Conservation (phyloP, 2,329 filamentous ascomycete genomes). For the Xylariaceae sp. region DNA sequence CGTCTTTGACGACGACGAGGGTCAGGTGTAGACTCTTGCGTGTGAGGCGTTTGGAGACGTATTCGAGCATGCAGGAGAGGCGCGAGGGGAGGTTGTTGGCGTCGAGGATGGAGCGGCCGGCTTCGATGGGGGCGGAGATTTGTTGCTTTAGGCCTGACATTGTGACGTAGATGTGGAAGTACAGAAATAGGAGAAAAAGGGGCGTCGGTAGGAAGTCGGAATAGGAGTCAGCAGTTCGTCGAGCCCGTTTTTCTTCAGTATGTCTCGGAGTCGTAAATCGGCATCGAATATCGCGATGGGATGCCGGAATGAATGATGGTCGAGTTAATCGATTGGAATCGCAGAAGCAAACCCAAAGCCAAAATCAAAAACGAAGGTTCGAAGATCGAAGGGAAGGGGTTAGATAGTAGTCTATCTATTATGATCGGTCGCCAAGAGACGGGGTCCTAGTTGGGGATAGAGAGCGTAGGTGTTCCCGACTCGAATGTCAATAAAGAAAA, state of each 20-base stretch:
- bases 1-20: constrained; percentile 52
- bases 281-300: neutral
- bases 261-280: constrained; percentile 1
- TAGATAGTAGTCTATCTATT: no score
- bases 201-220: neutral
- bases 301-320: neutral
- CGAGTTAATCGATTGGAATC: neutral
- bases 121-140: constrained; percentile 60
- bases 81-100: constrained; percentile 52
- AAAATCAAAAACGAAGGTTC: no score
- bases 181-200: neutral
- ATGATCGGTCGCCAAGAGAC: no score
- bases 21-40: constrained; percentile 52
- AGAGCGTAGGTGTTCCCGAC: no score
- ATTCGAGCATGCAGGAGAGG: constrained; percentile 52
- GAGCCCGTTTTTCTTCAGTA: constrained; percentile 4
- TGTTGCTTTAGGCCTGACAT: constrained; percentile 46
- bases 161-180: constrained; percentile 4
- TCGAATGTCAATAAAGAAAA: no score
- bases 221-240: constrained; percentile 9
- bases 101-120: constrained; percentile 55
- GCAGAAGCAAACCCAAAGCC: no score
- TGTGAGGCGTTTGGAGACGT: constrained; percentile 51
- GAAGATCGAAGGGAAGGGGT: no score
- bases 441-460: no score